Conservation (phyloP, 345 rosid species). For the Triadica sebifera region DNA sequence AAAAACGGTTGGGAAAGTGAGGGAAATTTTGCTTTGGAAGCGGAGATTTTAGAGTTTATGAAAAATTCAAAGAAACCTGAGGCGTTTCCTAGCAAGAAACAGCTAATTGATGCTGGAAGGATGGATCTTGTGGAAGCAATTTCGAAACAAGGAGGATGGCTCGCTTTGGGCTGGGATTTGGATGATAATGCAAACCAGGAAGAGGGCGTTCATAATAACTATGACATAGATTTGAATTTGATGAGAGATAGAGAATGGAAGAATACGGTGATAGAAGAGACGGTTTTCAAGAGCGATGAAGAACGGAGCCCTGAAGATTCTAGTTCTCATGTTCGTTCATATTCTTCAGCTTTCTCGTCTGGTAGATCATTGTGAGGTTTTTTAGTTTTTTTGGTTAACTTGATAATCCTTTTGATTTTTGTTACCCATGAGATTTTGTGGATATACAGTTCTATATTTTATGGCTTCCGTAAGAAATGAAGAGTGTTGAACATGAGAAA, state of each 20-base stretch:
- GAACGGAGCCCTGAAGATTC: conserved; percentile 25
- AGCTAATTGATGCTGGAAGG: conserved; percentile 63
- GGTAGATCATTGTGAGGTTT: conserved; percentile 61
- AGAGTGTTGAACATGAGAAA: background rate
- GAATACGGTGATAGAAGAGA: conserved; percentile 19
- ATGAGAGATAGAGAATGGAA: conserved; percentile 25
- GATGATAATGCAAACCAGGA: conserved; percentile 37
- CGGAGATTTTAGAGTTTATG: conserved; percentile 87
- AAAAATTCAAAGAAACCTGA: conserved; percentile 53
- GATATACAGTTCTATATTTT: background rate
- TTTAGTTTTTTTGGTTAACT: conserved; percentile 21
- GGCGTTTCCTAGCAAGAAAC: conserved; percentile 66
- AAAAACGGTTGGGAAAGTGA: conserved; percentile 42
- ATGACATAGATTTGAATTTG: conserved; percentile 18
- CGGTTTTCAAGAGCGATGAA: conserved; percentile 16
- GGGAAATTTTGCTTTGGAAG: conserved; percentile 54
- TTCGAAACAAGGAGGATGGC: conserved; percentile 72
- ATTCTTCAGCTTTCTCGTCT: conserved; percentile 38
- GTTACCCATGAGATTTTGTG: background rate
- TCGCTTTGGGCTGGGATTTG: conserved; percentile 80
- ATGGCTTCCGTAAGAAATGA: background rate
- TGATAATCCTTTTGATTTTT: conserved; percentile 1
- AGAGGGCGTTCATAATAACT: conserved; percentile 11
- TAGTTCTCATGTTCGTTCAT: conserved; percentile 25
- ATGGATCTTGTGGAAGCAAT: conserved; percentile 72